Percentiles rank a stretch among this genome's conserved stretches.
These are phyloP conservation scores for Ilex aquifolium DNA, from an alignment of 257 asterid genomes.

Conservation along the genomic window DNA sequence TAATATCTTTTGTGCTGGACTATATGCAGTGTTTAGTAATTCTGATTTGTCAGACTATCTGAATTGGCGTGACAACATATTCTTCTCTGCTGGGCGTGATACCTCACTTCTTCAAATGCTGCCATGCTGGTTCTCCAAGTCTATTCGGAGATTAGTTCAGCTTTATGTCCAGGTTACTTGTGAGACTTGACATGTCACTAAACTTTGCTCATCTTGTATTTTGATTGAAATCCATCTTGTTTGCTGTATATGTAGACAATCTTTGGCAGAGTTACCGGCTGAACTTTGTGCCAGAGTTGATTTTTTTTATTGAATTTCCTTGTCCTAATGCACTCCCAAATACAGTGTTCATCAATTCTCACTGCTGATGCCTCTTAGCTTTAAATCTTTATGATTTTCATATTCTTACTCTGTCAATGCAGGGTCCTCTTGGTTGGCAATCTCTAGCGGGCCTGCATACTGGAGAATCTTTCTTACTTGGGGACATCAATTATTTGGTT, in stretches of 20 bases:
- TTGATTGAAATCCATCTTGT: no score
- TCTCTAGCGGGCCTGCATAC: constrained; percentile 60
- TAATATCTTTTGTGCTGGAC: constrained; percentile 8
- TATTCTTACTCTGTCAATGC: constrained; percentile 24
- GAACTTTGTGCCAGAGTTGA: no score
- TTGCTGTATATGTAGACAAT: no score
- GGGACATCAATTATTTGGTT: constrained; percentile 60
- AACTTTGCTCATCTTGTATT: neutral
- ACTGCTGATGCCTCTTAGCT: neutral
- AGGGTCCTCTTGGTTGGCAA: constrained; percentile 97
- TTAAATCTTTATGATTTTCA: neutral
- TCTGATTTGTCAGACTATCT: constrained; percentile 84
- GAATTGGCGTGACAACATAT: constrained; percentile 92
- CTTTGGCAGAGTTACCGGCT: no score
- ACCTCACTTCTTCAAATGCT: constrained; percentile 94
- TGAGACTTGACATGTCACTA: neutral
- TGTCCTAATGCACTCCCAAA: neutral
- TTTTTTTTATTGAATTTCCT: no score
- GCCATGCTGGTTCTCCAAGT: constrained; percentile 93
- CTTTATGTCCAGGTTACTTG: constrained; percentile 75
- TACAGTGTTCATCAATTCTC: neutral
- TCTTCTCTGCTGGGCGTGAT: constrained; percentile 82
- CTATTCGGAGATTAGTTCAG: constrained; percentile 91
- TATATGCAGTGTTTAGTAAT: constrained; percentile 53
- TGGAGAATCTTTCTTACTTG: constrained; percentile 55